Percentiles rank a stretch among this genome's conserved stretches.
These are phyloP conservation scores for Cystobasidium pallidum DNA, from an alignment of 1,284 basidiomycete species.

Conservation along the genomic window DNA sequence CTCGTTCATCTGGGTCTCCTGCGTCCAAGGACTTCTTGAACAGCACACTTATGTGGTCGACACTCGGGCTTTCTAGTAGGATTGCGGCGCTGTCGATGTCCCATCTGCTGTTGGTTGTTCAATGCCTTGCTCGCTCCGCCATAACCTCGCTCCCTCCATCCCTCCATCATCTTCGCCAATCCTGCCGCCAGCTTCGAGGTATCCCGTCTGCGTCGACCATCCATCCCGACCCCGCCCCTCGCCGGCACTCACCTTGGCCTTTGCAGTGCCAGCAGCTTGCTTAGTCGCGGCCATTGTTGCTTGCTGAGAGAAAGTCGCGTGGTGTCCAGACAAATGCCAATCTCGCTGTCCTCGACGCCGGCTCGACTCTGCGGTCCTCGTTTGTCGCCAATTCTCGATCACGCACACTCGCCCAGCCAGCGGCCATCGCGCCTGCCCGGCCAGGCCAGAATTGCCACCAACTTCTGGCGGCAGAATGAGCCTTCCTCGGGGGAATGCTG, in stretches of 20 bases:
- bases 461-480: background rate
- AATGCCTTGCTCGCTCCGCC: too few species aligned
- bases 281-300: slow-evolving; percentile 14
- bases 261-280: slow-evolving; percentile 25
- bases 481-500: background rate
- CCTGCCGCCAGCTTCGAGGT: background rate
- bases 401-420: background rate
- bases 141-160: too few species aligned
- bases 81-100: too few species aligned
- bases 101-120: too few species aligned
- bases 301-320: background rate
- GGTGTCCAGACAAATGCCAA: slow-evolving; percentile 1
- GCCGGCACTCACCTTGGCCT: slow-evolving; percentile 11
- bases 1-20: too few species aligned
- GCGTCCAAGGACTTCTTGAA: too few species aligned
- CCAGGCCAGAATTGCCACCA: background rate
- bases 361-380: background rate
- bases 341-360: background rate
- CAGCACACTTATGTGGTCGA: too few species aligned
- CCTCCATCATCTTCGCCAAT: background rate
- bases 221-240: background rate
- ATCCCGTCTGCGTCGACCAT: background rate
- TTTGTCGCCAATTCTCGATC: slow-evolving; percentile 12
- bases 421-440: too few species aligned
- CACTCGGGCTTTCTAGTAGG: too few species aligned